Conservation (phyloP, 2,329 filamentous ascomycete species). For the Pseudogymnoascus sp. region DNA sequence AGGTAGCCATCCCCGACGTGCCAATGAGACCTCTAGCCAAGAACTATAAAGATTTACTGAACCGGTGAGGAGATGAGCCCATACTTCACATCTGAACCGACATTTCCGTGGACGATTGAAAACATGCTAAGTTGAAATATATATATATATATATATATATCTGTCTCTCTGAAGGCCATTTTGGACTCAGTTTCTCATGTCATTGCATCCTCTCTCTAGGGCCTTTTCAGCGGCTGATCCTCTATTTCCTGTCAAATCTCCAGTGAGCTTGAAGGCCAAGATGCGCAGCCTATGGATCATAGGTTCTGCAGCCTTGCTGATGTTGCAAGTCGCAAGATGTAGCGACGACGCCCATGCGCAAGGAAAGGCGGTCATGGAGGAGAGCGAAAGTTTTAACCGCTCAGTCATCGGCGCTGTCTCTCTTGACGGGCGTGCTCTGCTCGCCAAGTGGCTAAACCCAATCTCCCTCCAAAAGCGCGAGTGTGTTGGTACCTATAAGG, state of each 20-base stretch:
- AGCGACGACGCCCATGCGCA: not conserved
- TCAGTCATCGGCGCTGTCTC: not conserved
- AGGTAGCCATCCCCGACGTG: not conserved
- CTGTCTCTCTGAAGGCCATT: not conserved
- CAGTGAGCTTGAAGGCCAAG: not conserved
- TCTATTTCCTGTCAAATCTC: not conserved
- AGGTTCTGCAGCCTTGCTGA: not conserved
- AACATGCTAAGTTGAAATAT: not conserved
- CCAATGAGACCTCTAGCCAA: slow-evolving; percentile 1
- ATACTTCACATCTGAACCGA: not conserved
- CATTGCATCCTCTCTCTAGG: not conserved
- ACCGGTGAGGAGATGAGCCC: not conserved
- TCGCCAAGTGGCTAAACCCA: slow-evolving; percentile 3
- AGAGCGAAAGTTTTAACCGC: not conserved
- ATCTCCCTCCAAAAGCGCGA: not conserved
- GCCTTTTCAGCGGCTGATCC: not conserved
- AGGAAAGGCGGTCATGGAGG: not conserved
- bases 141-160: not conserved
- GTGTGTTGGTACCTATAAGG: not conserved
- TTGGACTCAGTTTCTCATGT: not conserved
- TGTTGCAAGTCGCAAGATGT: not conserved
- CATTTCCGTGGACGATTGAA: not conserved
- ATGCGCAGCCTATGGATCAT: not conserved
- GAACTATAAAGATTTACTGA: not conserved
- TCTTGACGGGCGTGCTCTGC: not conserved